Evolutionary conservation across 345 rosid genomes (phyloP).

Genomic region (Acer saccharum): DNA sequence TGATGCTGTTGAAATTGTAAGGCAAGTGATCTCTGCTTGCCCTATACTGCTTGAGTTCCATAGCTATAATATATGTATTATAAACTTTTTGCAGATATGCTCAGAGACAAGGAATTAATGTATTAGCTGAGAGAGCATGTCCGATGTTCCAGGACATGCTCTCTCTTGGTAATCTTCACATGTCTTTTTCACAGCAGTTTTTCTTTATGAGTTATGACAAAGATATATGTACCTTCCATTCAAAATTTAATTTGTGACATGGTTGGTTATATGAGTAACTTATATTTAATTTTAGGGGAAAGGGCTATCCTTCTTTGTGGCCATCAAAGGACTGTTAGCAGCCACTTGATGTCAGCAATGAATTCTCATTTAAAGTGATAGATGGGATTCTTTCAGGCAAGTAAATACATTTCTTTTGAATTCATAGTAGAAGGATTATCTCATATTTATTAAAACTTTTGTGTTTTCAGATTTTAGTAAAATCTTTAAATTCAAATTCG

Average conservation of each 20-base stretch:
- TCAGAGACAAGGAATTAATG: slow-evolving; percentile 53
- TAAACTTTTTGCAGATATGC: slow-evolving; percentile 52
- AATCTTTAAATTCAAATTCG: slow-evolving; percentile 68
- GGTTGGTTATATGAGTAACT: neutral
- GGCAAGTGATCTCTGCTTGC: slow-evolving; percentile 34
- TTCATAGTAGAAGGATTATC: neutral
- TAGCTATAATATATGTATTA: slow-evolving; percentile 11
- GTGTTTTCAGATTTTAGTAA: slow-evolving; percentile 62
- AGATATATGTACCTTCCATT: slow-evolving; percentile 13
- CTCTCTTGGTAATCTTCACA: slow-evolving; percentile 53
- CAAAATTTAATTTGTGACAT: neutral
- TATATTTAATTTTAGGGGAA: slow-evolving; percentile 45
- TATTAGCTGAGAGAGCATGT: slow-evolving; percentile 73
- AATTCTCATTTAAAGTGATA: slow-evolving; percentile 67
- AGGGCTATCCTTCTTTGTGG: slow-evolving; percentile 73
- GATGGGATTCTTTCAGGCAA: slow-evolving; percentile 81
- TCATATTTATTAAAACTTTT: slow-evolving; percentile 7
- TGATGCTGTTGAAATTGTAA: slow-evolving; percentile 68
- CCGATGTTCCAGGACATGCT: slow-evolving; percentile 83
- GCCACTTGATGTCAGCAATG: slow-evolving; percentile 75
- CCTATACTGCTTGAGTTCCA: neutral
- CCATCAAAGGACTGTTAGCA: slow-evolving; percentile 69
- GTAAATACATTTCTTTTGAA: neutral
- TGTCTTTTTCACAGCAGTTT: slow-evolving; percentile 8
- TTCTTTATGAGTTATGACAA: neutral